phyloP scores from a whole-genome alignment of 1,284 basidiomycete genomes.

The Irpex rosettiformis region DNA sequence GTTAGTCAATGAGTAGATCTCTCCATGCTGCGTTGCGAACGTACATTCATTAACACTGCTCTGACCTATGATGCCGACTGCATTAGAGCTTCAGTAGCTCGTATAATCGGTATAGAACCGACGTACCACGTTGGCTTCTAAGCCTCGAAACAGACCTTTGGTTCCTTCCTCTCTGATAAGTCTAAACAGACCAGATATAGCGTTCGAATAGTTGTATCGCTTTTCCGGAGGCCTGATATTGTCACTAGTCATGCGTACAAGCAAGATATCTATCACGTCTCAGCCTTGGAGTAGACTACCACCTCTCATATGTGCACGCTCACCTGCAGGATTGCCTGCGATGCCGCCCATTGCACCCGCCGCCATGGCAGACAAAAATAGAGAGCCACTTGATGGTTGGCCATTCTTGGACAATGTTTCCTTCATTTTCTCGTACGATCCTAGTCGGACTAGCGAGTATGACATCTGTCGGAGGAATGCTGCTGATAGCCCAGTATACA shows the following conservation, averaged over 20 bases:
- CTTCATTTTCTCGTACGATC: conserved; percentile 81
- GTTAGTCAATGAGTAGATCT: no score
- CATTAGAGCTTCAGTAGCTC: neutral
- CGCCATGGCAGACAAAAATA: conserved; percentile 63
- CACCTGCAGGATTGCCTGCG: conserved; percentile 79
- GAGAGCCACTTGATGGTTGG: conserved; percentile 44
- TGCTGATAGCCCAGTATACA: conserved; percentile 83
- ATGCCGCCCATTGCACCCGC: conserved; percentile 80
- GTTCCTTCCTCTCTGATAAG: conserved; percentile 72
- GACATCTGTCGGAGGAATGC: conserved; percentile 90
- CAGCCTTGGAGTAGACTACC: neutral
- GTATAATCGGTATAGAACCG: conserved; percentile 10
- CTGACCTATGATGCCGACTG: conserved; percentile 44
- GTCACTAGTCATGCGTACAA: conserved; percentile 91
- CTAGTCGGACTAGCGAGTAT: conserved; percentile 85
- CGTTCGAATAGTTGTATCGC: conserved; percentile 77
- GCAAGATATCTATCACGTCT: conserved; percentile 51
- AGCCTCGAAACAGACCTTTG: conserved; percentile 67
- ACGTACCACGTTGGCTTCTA: conserved; percentile 76
- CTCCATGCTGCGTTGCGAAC: no score
- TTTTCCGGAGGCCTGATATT: conserved; percentile 68
- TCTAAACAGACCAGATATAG: conserved; percentile 61
- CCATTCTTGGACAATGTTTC: conserved; percentile 45
- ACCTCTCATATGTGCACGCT: conserved; percentile 16
- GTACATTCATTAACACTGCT: conserved; percentile 86